phyloP scores from a whole-genome alignment of 768 basidiomycete genomes.

The Amanita polypyramis region DNA sequence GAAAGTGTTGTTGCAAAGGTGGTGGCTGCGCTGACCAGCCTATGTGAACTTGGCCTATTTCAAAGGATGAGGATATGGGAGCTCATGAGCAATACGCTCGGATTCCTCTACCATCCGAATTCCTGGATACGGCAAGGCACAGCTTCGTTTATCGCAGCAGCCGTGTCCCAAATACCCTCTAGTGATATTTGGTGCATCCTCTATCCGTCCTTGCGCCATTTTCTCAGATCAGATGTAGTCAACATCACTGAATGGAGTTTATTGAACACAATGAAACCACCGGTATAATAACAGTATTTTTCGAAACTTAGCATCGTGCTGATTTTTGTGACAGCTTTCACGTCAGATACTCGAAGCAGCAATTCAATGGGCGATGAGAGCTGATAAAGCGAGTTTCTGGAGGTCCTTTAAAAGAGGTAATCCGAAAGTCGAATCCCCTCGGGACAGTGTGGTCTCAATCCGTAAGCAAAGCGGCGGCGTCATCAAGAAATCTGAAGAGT shows the following conservation, averaged over 20 bases:
- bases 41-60: conserved; percentile 85
- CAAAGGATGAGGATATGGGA: conserved; percentile 98
- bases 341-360: conserved; percentile 79
- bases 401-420: conserved; percentile 35
- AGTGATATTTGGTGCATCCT: conserved; percentile 97
- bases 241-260: conserved; percentile 66
- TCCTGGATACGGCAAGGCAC: conserved; percentile 93
- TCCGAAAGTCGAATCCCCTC: conserved; percentile 52
- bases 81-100: conserved; percentile 76
- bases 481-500: conserved; percentile 70
- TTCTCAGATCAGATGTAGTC: conserved; percentile 75
- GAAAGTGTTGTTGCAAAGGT: conserved; percentile 91
- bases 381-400: conserved; percentile 78
- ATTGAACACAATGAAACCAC: conserved; percentile 65
- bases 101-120: conserved; percentile 93
- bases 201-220: conserved; percentile 82
- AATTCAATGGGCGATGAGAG: conserved; percentile 80
- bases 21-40: conserved; percentile 73
- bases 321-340: conserved; percentile 26
- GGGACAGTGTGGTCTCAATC: conserved; percentile 61
- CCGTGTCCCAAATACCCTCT: conserved; percentile 67
- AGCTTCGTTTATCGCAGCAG: conserved; percentile 79
- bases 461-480: conserved; percentile 39
- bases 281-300: conserved; percentile 41
- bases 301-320: conserved; percentile 1